Conservation (phyloP, 345 rosid genomes). For the Lagerstroemia speciosa region DNA sequence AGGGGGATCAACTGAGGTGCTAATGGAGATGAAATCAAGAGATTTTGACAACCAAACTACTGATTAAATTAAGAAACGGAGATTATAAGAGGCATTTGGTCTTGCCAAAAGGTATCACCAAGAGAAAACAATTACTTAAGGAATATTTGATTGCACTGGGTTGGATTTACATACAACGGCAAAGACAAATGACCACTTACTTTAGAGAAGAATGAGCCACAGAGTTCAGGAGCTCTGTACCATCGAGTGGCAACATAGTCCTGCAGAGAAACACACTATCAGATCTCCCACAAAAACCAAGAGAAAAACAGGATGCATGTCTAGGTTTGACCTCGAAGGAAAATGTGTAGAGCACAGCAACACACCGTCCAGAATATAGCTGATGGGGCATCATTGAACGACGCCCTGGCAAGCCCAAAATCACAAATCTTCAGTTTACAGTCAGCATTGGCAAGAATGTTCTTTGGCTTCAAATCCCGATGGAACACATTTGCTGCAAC, state of each 20-base stretch:
- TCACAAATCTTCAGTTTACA: conserved; percentile 98
- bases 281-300: not conserved
- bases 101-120: not conserved
- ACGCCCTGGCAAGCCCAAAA: conserved; percentile 97
- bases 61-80: not conserved
- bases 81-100: not conserved
- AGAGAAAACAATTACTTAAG: not conserved
- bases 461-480: conserved; percentile 95
- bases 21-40: not conserved
- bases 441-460: conserved; percentile 97
- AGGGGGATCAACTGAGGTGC: not conserved
- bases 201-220: conserved; percentile 97
- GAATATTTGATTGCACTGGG: not conserved
- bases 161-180: not conserved
- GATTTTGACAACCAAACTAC: not conserved
- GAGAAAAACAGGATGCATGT: conserved; percentile 7
- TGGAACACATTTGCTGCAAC: conserved; percentile 89
- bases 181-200: conserved; percentile 31
- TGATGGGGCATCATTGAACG: conserved; percentile 94
- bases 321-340: not conserved
- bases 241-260: conserved; percentile 99
- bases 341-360: conserved; percentile 10
- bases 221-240: conserved; percentile 99
- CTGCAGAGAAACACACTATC: conserved; percentile 25
- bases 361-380: conserved; percentile 97